A percentile compares a stretch with the other conserved stretches of the same genome.
Conservation (phyloP, 495 filamentous ascomycete species). For the Penicillium atrosanguineum region DNA sequence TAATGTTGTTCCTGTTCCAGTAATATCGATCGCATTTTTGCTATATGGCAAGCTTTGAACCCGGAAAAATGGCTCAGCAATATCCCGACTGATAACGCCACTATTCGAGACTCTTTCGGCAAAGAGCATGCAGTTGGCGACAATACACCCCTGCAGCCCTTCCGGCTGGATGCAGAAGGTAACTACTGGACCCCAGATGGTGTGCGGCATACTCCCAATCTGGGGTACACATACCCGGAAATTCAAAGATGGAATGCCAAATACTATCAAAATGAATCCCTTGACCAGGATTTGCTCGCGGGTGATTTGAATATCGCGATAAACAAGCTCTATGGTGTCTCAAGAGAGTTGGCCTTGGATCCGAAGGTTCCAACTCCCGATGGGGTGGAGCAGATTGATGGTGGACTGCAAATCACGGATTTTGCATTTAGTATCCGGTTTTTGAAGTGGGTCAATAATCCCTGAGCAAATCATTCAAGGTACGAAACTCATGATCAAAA, state of each 20-base stretch:
- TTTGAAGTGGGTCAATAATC: no score
- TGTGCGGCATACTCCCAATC: conserved; percentile 24
- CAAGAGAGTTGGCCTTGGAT: conserved; percentile 3
- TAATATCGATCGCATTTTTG: conserved; percentile 42
- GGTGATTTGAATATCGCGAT: conserved; percentile 13
- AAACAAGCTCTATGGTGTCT: conserved; percentile 33
- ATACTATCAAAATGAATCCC: conserved; percentile 7
- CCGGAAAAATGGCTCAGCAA: conserved; percentile 28
- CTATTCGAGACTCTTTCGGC: conserved; percentile 19
- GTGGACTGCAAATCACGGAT: conserved; percentile 5
- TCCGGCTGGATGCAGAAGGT: conserved; percentile 31
- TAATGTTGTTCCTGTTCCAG: conserved; percentile 8
- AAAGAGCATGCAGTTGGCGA: conserved; percentile 13
- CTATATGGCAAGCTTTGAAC: conserved; percentile 39
- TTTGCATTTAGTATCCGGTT: conserved; percentile 12
- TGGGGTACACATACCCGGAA: conserved; percentile 53
- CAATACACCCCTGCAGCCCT: conserved; percentile 26
- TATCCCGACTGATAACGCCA: conserved; percentile 3
- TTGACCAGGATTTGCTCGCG: conserved; percentile 24
- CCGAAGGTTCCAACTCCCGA: neutral
- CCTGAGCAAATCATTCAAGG: no score
- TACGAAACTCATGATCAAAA: no score
- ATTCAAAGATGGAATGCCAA: conserved; percentile 31
- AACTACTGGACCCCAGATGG: conserved; percentile 27
- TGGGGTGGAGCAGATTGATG: neutral